These are phyloP conservation scores for Agaricus subrufescens DNA, from an alignment of 768 basidiomycete species.

Conservation along the genomic window DNA sequence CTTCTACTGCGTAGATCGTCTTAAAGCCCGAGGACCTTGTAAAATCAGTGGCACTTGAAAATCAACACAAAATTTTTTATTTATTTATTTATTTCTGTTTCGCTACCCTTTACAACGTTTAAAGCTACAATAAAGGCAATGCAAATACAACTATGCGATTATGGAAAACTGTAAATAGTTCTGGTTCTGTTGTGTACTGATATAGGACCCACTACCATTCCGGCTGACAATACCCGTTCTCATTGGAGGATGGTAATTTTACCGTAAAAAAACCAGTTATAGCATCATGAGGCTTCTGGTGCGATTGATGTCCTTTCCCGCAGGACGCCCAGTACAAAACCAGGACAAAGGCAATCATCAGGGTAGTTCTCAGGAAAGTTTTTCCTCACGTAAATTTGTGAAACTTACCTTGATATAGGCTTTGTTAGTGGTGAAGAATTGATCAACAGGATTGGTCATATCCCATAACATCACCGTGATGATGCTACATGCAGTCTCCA, in stretches of 20 bases:
- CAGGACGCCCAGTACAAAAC: background rate
- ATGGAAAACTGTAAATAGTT: too few relatives aligned
- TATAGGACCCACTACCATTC: background rate
- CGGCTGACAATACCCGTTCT: background rate
- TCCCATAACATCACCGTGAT: background rate
- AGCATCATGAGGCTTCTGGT: background rate
- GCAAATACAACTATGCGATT: too few relatives aligned
- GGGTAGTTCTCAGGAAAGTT: background rate
- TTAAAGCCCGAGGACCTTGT: too few relatives aligned
- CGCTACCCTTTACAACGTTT: too few relatives aligned
- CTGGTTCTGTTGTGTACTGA: too few relatives aligned
- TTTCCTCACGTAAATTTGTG: background rate
- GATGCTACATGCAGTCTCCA: background rate
- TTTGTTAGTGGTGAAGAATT: background rate
- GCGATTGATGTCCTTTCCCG: background rate
- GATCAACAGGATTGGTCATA: too few relatives aligned
- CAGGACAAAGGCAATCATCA: background rate
- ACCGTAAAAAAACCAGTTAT: background rate
- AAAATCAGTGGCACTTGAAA: too few relatives aligned
- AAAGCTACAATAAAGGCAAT: too few relatives aligned
- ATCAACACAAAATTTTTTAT: too few relatives aligned
- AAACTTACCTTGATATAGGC: background rate
- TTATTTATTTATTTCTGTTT: too few relatives aligned
- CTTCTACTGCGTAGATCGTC: too few relatives aligned
- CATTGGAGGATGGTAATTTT: background rate